Base-by-base conservation (phyloP, 2,329 filamentous ascomycete genomes). In the Periconia macrospinosa region DNA sequence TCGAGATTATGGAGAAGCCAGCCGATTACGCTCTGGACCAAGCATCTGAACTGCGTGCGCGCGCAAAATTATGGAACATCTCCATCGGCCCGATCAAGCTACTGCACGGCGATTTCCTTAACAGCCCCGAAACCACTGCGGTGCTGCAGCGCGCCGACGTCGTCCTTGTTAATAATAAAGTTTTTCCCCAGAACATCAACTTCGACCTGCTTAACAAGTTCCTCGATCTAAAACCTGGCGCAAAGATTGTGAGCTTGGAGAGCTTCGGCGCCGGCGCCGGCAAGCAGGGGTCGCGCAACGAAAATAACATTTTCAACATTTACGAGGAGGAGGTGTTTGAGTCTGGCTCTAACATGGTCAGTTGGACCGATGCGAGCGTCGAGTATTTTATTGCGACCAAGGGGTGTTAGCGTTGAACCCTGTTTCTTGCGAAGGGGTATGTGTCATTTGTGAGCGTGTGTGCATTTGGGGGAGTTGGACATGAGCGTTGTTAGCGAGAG, bases 151-250 rank as follows among this genome's bases (percentile, higher is more conserved):
- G 87, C 50, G 93, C 94, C 1, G 94, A 99, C 70, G 92, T 97
- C n/a, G 85, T 99, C 17, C 83, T 99, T 23, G 93, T 97, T 65
- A 99, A 99, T 79, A 99, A 99, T 76, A 92, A 97, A 75, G 94
- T 92, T 2, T 99, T 99, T 75, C 92, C 88, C 6, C 88, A 92
- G 14, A 83, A 88, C 63, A 83, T 97, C 51, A 99, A 97, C 75
- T 88, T 91, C 68, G 85, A 86, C 57, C 80, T 99, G 44, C 85
- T 93, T 61, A 86, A 91, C 64, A 91, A 96, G 78, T 97, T 99
- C 68, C 79, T 99, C 55, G 94, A 99, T 68, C 79, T 97, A 58
- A 97, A 97, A 75, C 83, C 90, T 50, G 93, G 93, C 2, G 92
- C 90, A 74, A 89, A 89, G 73, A 89, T 99, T 52, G 88, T 97